A percentile compares a stretch with the other conserved stretches of the same genome.
phyloP scores from a whole-genome alignment of 345 rosid species.

The Psidium friedrichsthalianum region DNA sequence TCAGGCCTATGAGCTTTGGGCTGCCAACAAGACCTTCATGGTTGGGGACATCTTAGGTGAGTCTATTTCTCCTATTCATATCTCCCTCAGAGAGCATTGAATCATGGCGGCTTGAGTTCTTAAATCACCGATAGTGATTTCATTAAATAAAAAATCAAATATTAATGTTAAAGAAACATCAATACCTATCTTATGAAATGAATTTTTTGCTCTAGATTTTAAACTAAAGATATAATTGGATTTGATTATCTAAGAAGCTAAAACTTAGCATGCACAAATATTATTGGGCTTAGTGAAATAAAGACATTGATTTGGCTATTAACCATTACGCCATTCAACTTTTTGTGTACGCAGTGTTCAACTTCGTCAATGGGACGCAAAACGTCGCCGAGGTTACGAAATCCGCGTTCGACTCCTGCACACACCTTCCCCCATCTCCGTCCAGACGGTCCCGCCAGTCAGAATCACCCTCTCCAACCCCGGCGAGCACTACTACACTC shows the following conservation, averaged over 20 bases:
- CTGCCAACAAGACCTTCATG: conserved; percentile 7
- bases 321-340: not conserved
- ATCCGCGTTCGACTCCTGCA: conserved; percentile 28
- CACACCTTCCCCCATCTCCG: conserved; percentile 14
- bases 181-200: not conserved
- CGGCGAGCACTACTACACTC: conserved; percentile 43
- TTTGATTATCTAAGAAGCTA: not conserved
- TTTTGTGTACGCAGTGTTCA: conserved; percentile 25
- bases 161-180: not conserved
- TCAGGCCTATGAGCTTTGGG: not conserved
- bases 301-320: not conserved
- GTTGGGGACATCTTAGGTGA: conserved; percentile 9
- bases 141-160: not conserved
- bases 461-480: conserved; percentile 24
- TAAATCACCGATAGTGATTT: not conserved
- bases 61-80: not conserved
- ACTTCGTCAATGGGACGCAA: conserved; percentile 27
- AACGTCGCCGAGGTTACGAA: conserved; percentile 37
- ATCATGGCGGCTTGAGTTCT: not conserved
- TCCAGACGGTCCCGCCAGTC: conserved; percentile 13
- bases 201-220: not conserved
- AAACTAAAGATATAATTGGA: not conserved
- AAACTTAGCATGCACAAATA: not conserved
- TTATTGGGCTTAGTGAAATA: not conserved
- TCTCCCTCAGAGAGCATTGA: not conserved